phyloP scores from a whole-genome alignment of 1,284 basidiomycete genomes.

The Microbotryomycetes sp. region DNA sequence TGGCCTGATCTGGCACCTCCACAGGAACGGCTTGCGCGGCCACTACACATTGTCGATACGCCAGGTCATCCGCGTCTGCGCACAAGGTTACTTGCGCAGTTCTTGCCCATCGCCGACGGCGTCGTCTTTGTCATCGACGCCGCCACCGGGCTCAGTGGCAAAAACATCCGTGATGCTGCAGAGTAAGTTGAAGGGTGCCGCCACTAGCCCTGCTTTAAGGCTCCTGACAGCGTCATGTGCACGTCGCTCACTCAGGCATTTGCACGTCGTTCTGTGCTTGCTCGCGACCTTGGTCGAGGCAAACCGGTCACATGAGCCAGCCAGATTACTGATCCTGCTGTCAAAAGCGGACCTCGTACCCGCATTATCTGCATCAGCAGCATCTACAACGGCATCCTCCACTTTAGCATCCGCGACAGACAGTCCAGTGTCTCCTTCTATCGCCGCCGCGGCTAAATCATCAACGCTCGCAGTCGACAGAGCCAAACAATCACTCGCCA shows the following conservation, averaged over 20 bases:
- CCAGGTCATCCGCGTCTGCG: constrained; percentile 35
- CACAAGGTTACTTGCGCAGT: constrained; percentile 32
- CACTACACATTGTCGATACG: constrained; percentile 31
- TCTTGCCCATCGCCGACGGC: constrained; percentile 30
- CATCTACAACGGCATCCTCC: background rate
- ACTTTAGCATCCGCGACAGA: too few relatives aligned
- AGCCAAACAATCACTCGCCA: constrained; percentile 28
- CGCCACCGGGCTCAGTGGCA: constrained; percentile 19
- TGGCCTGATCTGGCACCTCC: background rate
- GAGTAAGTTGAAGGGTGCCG: constrained; percentile 29
- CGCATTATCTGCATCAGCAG: constrained; percentile 1
- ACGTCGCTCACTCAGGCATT: constrained; percentile 12
- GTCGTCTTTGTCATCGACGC: constrained; percentile 33
- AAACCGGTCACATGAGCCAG: background rate
- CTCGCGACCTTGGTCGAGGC: constrained; percentile 17
- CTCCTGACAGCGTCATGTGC: too few relatives aligned
- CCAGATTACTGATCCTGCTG: constrained; percentile 31
- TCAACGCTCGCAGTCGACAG: constrained; percentile 27
- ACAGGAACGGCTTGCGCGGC: background rate
- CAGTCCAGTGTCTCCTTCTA: too few relatives aligned
- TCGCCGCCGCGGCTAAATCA: constrained; percentile 14
- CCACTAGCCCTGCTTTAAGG: too few relatives aligned
- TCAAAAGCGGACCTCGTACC: constrained; percentile 31
- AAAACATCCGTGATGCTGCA: constrained; percentile 30
- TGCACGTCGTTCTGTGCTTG: constrained; percentile 34